Conservation (phyloP, 164 flowering plant genomes). For the Aristolochia fimbriata region DNA sequence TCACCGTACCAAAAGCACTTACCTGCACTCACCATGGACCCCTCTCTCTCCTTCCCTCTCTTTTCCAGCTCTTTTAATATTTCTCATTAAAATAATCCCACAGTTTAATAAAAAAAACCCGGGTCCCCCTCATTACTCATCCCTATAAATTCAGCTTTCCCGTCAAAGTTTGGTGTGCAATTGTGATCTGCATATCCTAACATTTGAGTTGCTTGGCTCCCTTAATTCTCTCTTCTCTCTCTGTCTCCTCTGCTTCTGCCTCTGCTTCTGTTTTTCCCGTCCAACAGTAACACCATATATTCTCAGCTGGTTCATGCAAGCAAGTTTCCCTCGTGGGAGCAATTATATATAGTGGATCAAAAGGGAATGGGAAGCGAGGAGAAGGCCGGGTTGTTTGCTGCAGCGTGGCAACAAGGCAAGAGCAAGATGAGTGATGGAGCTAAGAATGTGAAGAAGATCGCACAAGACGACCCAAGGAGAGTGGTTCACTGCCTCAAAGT, state of each 20-base stretch:
- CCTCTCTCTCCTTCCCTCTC: no score
- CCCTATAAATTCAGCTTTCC: neutral
- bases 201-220: neutral
- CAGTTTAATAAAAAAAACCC: no score
- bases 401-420: constrained; percentile 12
- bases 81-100: no score
- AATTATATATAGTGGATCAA: no score
- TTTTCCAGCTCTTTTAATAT: neutral
- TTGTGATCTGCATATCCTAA: neutral
- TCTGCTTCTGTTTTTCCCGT: constrained; percentile 1
- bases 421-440: neutral
- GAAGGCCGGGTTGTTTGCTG: constrained; percentile 16
- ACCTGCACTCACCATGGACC: no score
- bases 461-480: constrained; percentile 69
- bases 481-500: constrained; percentile 60
- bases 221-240: neutral
- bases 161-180: neutral
- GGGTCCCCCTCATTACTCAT: neutral
- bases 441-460: constrained; percentile 33
- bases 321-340: neutral
- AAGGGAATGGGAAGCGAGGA: constrained; percentile 15
- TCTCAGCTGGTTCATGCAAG: neutral
- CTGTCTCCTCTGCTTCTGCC: neutral
- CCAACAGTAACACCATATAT: no score
- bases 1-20: constrained; percentile 1